Evolutionary conservation across 1,284 basidiomycete genomes (phyloP).

Genomic region (Pseudozyma thailandica): DNA sequence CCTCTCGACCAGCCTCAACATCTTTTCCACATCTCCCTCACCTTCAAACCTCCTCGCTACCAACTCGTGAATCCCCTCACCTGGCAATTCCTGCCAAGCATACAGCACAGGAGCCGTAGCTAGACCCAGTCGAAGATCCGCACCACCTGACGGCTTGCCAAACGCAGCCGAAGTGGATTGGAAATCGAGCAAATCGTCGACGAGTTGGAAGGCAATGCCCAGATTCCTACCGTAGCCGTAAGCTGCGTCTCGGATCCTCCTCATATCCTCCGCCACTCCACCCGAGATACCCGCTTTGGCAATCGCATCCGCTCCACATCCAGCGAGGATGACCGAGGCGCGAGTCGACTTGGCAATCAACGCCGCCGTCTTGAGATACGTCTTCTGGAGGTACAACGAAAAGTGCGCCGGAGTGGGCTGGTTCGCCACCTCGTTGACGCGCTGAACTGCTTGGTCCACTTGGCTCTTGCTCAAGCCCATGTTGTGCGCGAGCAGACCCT

Average conservation of each 20-base stretch:
- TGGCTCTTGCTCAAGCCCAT: slow-evolving; percentile 23
- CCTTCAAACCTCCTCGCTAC: slow-evolving; percentile 85
- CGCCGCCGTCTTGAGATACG: slow-evolving; percentile 95
- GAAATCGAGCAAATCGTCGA: slow-evolving; percentile 92
- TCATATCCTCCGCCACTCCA: slow-evolving; percentile 25
- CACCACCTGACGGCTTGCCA: slow-evolving; percentile 83
- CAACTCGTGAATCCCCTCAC: slow-evolving; percentile 75
- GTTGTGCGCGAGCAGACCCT: slow-evolving; percentile 35
- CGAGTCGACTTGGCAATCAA: slow-evolving; percentile 93
- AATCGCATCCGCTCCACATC: slow-evolving; percentile 76
- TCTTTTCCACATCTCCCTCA: slow-evolving; percentile 83
- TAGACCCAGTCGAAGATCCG: slow-evolving; percentile 85
- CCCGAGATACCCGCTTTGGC: slow-evolving; percentile 6
- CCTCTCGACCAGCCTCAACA: slow-evolving; percentile 51
- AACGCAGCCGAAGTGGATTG: slow-evolving; percentile 75
- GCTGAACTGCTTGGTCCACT: slow-evolving; percentile 3
- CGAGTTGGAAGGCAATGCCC: slow-evolving; percentile 79
- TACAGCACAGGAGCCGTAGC: slow-evolving; percentile 94
- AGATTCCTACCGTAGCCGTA: slow-evolving; percentile 90
- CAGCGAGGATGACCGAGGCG: slow-evolving; percentile 88
- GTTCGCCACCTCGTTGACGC: background rate
- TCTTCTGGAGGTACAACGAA: slow-evolving; percentile 89
- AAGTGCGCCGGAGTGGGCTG: slow-evolving; percentile 74
- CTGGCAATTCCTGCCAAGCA: slow-evolving; percentile 84
- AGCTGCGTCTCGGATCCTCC: slow-evolving; percentile 86